Conservation (phyloP, 164 flowering plant genomes). For the Taxillus chinensis region DNA sequence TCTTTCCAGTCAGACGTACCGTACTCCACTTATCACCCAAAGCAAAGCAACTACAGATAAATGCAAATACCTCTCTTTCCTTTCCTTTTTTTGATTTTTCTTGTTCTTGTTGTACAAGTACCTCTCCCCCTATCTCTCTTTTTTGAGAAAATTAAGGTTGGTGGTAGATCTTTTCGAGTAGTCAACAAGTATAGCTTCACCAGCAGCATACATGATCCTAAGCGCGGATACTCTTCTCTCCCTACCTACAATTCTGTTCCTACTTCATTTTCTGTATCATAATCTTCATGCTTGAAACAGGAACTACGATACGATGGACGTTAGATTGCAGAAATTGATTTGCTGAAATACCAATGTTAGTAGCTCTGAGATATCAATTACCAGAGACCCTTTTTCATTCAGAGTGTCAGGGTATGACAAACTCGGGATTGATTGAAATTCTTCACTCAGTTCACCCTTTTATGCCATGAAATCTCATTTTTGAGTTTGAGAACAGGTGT, state of each 20-base stretch:
- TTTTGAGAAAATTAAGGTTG: not conserved
- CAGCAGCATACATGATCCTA: not conserved
- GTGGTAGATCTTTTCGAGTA: not conserved
- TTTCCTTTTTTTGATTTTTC: not conserved
- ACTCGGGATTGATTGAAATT: not conserved
- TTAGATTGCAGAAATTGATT: too few species aligned
- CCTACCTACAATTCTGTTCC: not conserved
- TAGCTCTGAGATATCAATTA: not conserved
- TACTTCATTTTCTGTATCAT: not conserved
- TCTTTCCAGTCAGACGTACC: not conserved
- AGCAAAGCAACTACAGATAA: not conserved
- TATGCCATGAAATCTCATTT: not conserved
- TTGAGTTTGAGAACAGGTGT: slow-evolving; percentile 3
- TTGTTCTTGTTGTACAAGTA: not conserved
- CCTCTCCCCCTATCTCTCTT: not conserved
- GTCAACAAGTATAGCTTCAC: not conserved
- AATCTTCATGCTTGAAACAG: not conserved
- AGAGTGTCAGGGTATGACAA: not conserved
- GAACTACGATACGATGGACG: not conserved
- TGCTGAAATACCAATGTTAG: not conserved
- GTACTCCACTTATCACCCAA: not conserved
- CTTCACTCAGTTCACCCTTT: not conserved
- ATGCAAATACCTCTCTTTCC: not conserved
- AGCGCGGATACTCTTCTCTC: not conserved
- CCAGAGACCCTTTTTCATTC: not conserved